Percentiles rank a stretch among this genome's conserved stretches.
These are phyloP conservation scores for Mortierella sp. DNA, from an alignment of 371 early-diverging fungal species.

Conservation along the genomic window DNA sequence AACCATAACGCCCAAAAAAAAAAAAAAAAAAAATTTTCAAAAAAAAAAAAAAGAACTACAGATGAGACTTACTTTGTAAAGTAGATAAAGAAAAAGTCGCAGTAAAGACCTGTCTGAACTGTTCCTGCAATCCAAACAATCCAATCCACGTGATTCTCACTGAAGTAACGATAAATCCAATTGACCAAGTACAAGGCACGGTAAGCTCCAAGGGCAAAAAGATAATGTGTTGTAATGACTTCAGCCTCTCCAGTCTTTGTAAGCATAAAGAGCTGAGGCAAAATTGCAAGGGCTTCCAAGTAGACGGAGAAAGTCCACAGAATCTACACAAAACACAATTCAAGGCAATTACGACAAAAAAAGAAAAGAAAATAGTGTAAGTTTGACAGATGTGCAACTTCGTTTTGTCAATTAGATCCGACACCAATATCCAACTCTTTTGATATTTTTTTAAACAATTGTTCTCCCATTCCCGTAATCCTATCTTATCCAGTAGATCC, in stretches of 20 bases:
- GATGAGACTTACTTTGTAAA: slow-evolving; percentile 89
- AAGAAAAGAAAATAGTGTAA: too few relatives aligned
- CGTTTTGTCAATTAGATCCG: too few relatives aligned
- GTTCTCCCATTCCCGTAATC: too few relatives aligned
- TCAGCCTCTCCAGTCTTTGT: slow-evolving; percentile 98
- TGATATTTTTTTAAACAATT: too few relatives aligned
- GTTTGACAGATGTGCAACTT: too few relatives aligned
- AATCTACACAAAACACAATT: too few relatives aligned
- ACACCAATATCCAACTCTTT: too few relatives aligned
- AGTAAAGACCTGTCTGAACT: slow-evolving; percentile 96
- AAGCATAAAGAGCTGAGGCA: slow-evolving; percentile 98
- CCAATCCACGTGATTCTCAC: slow-evolving; percentile 75
- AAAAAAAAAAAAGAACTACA: too few relatives aligned
- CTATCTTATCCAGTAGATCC: too few relatives aligned
- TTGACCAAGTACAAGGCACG: slow-evolving; percentile 95
- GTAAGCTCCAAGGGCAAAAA: slow-evolving; percentile 98
- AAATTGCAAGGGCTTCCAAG: slow-evolving; percentile 97
- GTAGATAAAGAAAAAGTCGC: slow-evolving; percentile 99
- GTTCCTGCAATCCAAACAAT: slow-evolving; percentile 86
- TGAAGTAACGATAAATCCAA: slow-evolving; percentile 93
- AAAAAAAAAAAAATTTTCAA: too few relatives aligned
- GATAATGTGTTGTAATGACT: slow-evolving; percentile 98
- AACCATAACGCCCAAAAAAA: too few relatives aligned
- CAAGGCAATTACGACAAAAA: too few relatives aligned
- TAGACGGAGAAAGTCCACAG: slow-evolving; percentile 97